These are phyloP conservation scores for Spizellomyces punctatus DNA, from an alignment of 192 early-diverging fungal genomes.

Conservation along the genomic window DNA sequence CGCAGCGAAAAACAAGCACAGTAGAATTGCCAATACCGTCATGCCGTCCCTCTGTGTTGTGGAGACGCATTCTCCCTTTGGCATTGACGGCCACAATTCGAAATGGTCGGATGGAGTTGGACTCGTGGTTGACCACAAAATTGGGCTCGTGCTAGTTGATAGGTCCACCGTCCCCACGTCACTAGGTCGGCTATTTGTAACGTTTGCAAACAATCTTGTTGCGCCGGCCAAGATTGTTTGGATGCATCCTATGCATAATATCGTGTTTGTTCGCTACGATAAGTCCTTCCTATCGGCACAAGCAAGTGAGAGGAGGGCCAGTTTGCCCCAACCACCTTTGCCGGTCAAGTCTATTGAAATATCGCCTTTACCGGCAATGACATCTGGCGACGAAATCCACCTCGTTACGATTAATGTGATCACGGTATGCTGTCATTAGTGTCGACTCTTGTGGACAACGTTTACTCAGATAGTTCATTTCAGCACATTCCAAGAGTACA, in stretches of 20 bases:
- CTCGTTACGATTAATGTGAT: slow-evolving; percentile 40
- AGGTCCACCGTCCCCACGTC: slow-evolving; percentile 74
- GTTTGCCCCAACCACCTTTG: slow-evolving; percentile 44
- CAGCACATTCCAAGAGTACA: slow-evolving; percentile 37
- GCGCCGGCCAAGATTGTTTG: slow-evolving; percentile 80
- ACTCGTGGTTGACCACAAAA: slow-evolving; percentile 55
- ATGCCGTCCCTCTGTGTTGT: slow-evolving; percentile 80
- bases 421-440: slow-evolving; percentile 15
- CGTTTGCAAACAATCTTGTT: slow-evolving; percentile 77
- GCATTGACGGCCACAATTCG: slow-evolving; percentile 61
- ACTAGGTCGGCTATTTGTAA: slow-evolving; percentile 75
- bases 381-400: slow-evolving; percentile 31
- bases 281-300: slow-evolving; percentile 57
- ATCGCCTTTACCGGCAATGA: slow-evolving; percentile 31
- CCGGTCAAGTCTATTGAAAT: slow-evolving; percentile 39
- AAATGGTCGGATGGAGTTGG: slow-evolving; percentile 52
- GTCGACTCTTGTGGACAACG: background rate
- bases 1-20: slow-evolving; percentile 32
- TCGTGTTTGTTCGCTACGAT: slow-evolving; percentile 81
- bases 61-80: slow-evolving; percentile 67
- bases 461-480: background rate
- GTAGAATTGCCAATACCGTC: slow-evolving; percentile 56
- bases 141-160: slow-evolving; percentile 76
- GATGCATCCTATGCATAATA: slow-evolving; percentile 82
- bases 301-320: slow-evolving; percentile 17